These are phyloP conservation scores for Podaxis rugospora DNA, from an alignment of 768 basidiomycete genomes.

Conservation along the genomic window DNA sequence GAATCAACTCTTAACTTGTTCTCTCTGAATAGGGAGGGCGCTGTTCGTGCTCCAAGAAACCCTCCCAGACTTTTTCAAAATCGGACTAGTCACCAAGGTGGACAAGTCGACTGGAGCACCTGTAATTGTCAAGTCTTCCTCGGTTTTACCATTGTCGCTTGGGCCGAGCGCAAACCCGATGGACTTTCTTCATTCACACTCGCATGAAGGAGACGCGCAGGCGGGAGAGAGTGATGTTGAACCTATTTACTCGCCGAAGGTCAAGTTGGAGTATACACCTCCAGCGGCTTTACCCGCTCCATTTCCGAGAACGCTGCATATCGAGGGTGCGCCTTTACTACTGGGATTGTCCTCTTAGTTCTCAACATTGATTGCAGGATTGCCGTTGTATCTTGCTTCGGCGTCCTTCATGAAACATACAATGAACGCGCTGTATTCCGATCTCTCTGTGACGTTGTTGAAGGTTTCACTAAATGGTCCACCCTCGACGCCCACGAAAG, in stretches of 20 bases:
- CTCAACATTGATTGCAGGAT: constrained; percentile 35
- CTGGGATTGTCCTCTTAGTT: neutral
- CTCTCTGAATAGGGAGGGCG: constrained; percentile 50
- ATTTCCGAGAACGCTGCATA: constrained; percentile 61
- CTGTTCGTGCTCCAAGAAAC: constrained; percentile 66
- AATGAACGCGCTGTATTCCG: constrained; percentile 69
- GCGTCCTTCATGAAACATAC: constrained; percentile 69
- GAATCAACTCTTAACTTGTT: neutral
- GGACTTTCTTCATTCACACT: constrained; percentile 21
- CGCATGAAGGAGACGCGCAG: constrained; percentile 20
- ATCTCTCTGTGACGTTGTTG: constrained; percentile 51
- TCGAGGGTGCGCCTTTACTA: constrained; percentile 54
- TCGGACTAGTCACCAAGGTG: constrained; percentile 56
- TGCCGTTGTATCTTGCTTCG: constrained; percentile 68
- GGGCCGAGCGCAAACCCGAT: constrained; percentile 17
- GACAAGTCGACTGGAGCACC: constrained; percentile 42
- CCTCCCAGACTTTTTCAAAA: constrained; percentile 65
- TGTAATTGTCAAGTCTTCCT: constrained; percentile 1
- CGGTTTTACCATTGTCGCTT: constrained; percentile 6
- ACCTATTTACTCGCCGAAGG: constrained; percentile 56
- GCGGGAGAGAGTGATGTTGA: constrained; percentile 33
- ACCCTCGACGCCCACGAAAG: constrained; percentile 5
- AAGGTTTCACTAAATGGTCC: constrained; percentile 40
- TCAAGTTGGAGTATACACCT: constrained; percentile 66
- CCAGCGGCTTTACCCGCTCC: constrained; percentile 62